These are phyloP conservation scores for Podospora comata DNA, from an alignment of 495 filamentous ascomycete genomes.

Conservation along the genomic window DNA sequence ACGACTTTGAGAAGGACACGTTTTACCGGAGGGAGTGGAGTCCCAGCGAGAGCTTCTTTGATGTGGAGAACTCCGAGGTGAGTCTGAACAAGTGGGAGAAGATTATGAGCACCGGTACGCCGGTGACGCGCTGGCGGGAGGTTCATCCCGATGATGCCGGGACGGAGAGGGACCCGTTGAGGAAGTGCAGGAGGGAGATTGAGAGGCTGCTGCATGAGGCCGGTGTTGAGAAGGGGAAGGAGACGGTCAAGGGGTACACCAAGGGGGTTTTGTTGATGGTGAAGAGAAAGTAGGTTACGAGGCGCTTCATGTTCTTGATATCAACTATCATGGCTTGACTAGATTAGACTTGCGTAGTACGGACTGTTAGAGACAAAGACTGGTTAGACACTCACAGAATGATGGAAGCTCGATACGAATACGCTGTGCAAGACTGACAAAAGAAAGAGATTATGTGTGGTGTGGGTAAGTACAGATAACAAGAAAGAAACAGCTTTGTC, in stretches of 20 bases:
- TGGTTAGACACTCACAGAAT: neutral
- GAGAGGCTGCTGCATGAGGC: slow-evolving; percentile 15
- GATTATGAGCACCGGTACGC: slow-evolving; percentile 40
- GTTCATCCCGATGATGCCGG: slow-evolving; percentile 36
- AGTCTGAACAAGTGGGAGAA: slow-evolving; percentile 29
- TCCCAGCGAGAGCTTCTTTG: slow-evolving; percentile 14
- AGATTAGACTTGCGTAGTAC: neutral
- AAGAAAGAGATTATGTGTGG: neutral
- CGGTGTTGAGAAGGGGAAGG: slow-evolving; percentile 16
- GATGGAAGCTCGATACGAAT: neutral
- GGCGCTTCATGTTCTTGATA: neutral
- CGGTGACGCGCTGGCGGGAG: slow-evolving; percentile 49
- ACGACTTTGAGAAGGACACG: slow-evolving; percentile 39
- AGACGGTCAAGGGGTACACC: slow-evolving; percentile 6
- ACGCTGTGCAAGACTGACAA: neutral
- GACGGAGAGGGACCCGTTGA: slow-evolving; percentile 26
- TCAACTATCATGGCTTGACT: neutral
- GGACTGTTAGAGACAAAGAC: neutral
- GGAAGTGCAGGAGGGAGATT: slow-evolving; percentile 17
- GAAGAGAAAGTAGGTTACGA: slow-evolving; percentile 15
- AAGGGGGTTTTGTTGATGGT: slow-evolving; percentile 17
- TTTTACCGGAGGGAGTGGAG: slow-evolving; percentile 46
- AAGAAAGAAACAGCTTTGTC: neutral
- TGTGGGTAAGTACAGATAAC: neutral
- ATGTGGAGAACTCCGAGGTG: slow-evolving; percentile 23